Conservation (phyloP, 2,329 filamentous ascomycete genomes). For the Fonsecaea multimorphosa region DNA sequence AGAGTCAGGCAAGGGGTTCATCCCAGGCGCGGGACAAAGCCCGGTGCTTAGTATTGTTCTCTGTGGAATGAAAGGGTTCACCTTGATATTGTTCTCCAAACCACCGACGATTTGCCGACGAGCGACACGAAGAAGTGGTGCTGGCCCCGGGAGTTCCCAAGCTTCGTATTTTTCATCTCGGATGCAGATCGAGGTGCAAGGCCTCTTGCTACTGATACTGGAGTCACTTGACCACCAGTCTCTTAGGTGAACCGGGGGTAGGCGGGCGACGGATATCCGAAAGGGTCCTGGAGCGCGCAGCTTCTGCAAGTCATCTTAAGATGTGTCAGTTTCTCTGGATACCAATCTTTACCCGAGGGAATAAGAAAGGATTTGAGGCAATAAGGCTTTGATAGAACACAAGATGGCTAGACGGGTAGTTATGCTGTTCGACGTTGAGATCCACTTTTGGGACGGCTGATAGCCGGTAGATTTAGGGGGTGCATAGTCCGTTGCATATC, state of each 20-base stretch:
- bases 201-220: not conserved
- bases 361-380: not conserved
- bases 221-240: not conserved
- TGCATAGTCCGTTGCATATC: not conserved
- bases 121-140: not conserved
- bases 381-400: not conserved
- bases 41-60: conserved; percentile 16
- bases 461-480: not conserved
- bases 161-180: too few species aligned
- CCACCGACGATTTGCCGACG: conserved; percentile 8
- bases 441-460: not conserved
- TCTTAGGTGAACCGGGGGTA: not conserved
- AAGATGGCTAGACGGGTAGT: not conserved
- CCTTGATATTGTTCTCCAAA: not conserved
- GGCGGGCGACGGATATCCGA: not conserved
- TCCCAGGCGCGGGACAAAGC: not conserved
- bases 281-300: not conserved
- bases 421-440: not conserved
- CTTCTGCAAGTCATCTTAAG: not conserved
- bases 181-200: not conserved
- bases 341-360: not conserved
- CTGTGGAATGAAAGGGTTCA: not conserved
- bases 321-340: not conserved
- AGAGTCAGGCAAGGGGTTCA: not conserved
- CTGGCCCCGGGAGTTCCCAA: too few species aligned